These are phyloP conservation scores for Alternaria sp. DNA, from an alignment of 2,329 filamentous ascomycete species.

Conservation along the genomic window DNA sequence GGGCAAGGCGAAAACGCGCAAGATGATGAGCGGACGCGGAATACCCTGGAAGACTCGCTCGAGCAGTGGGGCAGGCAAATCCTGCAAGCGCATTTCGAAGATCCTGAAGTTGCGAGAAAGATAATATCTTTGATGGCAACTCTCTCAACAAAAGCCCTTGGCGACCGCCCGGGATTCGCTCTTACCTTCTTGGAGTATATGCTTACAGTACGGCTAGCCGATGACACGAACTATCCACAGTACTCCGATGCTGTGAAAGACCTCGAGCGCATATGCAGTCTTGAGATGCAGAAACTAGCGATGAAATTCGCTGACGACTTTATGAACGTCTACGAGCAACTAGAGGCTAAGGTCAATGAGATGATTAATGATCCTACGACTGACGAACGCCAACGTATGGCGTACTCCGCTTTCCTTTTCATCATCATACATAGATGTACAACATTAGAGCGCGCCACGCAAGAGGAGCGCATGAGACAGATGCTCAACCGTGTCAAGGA, in stretches of 20 bases:
- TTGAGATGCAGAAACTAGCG: slow-evolving; percentile 87
- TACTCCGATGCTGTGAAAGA: slow-evolving; percentile 92
- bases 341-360: slow-evolving; percentile 82
- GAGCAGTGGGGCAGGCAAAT: slow-evolving; percentile 76
- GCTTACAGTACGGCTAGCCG: slow-evolving; percentile 78
- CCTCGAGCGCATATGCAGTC: slow-evolving; percentile 81
- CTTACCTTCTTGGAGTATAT: slow-evolving; percentile 91
- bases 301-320: slow-evolving; percentile 92
- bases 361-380: slow-evolving; percentile 74
- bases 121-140: slow-evolving; percentile 82
- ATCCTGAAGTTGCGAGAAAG: slow-evolving; percentile 83
- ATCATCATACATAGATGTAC: slow-evolving; percentile 90
- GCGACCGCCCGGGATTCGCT: slow-evolving; percentile 80
- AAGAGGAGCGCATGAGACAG: slow-evolving; percentile 72
- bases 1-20: slow-evolving; percentile 59
- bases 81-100: slow-evolving; percentile 76
- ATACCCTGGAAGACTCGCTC: slow-evolving; percentile 66
- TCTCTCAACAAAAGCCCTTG: slow-evolving; percentile 80
- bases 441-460: slow-evolving; percentile 72
- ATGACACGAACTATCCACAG: slow-evolving; percentile 71
- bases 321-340: slow-evolving; percentile 82
- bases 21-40: slow-evolving; percentile 57
- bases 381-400: slow-evolving; percentile 83
- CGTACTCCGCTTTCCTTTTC: slow-evolving; percentile 89
- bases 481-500: slow-evolving; percentile 84